Percentiles rank a stretch among this genome's conserved stretches.
Evolutionary conservation across 495 filamentous ascomycete species (phyloP).

Genomic region (Melanomma pulvis-pyrius): DNA sequence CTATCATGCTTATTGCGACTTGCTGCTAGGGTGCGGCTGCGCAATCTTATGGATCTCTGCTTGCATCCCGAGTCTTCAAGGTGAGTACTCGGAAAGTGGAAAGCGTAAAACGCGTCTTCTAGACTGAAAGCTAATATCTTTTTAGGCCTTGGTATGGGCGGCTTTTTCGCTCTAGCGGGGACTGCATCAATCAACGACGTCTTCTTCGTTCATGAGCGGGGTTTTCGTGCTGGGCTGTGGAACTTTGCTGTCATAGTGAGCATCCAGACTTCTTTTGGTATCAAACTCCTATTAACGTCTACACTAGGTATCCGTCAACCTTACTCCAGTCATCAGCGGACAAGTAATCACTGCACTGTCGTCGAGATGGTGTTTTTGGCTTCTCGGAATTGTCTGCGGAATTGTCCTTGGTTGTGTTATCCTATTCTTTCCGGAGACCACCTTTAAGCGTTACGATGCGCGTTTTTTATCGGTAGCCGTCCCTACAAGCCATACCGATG

Average conservation of each 20-base stretch:
- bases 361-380: not conserved
- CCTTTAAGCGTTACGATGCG: not conserved
- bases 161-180: not conserved
- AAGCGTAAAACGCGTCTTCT: not conserved
- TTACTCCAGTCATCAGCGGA: not conserved
- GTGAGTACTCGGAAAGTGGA: not conserved
- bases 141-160: not conserved
- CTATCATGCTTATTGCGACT: not conserved
- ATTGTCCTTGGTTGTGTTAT: not conserved
- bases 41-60: not conserved
- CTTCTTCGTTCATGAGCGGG: not conserved
- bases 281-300: not conserved
- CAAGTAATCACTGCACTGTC: not conserved
- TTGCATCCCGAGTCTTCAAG: not conserved
- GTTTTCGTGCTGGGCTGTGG: not conserved
- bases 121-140: not conserved
- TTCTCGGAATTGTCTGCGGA: not conserved
- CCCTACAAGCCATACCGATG: not conserved
- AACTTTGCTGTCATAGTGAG: not conserved
- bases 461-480: not conserved
- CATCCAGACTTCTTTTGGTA: not conserved
- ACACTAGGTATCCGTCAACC: not conserved
- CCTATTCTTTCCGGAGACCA: not conserved
- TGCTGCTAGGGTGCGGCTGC: not conserved
- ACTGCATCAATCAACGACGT: not conserved